Evolutionary conservation across 495 filamentous ascomycete species (phyloP), one percentile per base, ranked within the genome.

Genomic region (Aspergillus taichungensis): DNA sequence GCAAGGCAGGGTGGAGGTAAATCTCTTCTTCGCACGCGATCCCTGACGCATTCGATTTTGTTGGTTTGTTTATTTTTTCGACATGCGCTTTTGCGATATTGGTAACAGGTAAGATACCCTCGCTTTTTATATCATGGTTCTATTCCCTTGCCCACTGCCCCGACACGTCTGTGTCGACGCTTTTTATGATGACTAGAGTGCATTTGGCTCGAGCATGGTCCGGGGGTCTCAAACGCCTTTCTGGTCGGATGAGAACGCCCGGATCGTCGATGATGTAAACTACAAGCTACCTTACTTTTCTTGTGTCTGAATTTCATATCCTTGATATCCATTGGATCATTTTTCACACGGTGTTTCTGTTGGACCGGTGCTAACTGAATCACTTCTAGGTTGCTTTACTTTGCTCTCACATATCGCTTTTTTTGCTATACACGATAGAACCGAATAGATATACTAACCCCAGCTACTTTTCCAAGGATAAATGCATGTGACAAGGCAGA

Each of bases 121-220:
- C 50, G 46, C 14, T 46, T 50, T 43, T 40, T 51, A 40, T 40
- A 40, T 40, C 33, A 4, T 24, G 18, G 4, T 24, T 41, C 46
- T 28, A 55, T 37, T 51, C 42, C 44, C 37, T 43, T 36, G 30
- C 55, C 53, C 43, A 39, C 40, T 38, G 34, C 47, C 52, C 52
- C 46, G 18, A 24, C 18, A 24, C 18, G 18, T 24, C 18, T 24
- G 18, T 36, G 27, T 44, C 42, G 42, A 24, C 18, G 2, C 18
- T 56, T 70, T 58, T 55, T 60, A 89, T 91, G 89, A 95, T 96
- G 89, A 96, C 88, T 86, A 87, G 89, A 96, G 89, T 86, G 89
- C 89, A 96, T 96, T 96, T 96, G 89, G 89, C 89, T 96, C 87
- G 88, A 96, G 88, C 75, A 94, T 87, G 78, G 75, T 61, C 56